A percentile compares a stretch with the other conserved stretches of the same genome.
Conservation (phyloP, 495 filamentous ascomycete genomes). For the Rhizodiscina lignyota region DNA sequence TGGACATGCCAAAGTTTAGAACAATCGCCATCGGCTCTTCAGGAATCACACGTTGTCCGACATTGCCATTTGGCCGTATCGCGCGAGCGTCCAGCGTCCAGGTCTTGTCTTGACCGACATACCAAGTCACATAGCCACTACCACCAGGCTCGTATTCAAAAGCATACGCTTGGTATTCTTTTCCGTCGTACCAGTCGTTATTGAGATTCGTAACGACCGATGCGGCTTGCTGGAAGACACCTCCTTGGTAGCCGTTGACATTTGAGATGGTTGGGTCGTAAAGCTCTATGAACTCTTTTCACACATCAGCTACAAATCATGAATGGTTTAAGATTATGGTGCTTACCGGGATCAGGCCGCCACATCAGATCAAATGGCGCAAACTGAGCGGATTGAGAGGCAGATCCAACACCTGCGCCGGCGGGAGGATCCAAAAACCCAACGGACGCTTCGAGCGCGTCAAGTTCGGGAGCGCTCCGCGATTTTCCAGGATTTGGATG, state of each 20-base stretch:
- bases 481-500: constrained; percentile 57
- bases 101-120: constrained; percentile 44
- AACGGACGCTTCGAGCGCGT: constrained; percentile 56
- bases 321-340: too few relatives aligned
- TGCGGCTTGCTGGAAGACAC: constrained; percentile 55
- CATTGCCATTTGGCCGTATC: constrained; percentile 55
- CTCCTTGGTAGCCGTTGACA: constrained; percentile 52
- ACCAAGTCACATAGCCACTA: constrained; percentile 47
- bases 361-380: constrained; percentile 69
- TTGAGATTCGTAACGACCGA: constrained; percentile 58
- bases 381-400: constrained; percentile 56
- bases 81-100: constrained; percentile 51
- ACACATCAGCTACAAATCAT: constrained; percentile 4
- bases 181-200: constrained; percentile 61
- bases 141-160: constrained; percentile 57
- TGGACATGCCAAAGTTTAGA: constrained; percentile 60
- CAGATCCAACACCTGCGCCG: constrained; percentile 35
- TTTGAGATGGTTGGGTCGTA: constrained; percentile 40
- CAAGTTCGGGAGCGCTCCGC: constrained; percentile 59
- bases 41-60: constrained; percentile 52
- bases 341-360: constrained; percentile 47
- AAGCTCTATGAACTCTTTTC: constrained; percentile 39
- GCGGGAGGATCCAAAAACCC: constrained; percentile 31
- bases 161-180: constrained; percentile 52
- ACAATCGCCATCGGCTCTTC: constrained; percentile 54